These are phyloP conservation scores for Cordia subcordata DNA, from an alignment of 257 asterid genomes.

Conservation along the genomic window DNA sequence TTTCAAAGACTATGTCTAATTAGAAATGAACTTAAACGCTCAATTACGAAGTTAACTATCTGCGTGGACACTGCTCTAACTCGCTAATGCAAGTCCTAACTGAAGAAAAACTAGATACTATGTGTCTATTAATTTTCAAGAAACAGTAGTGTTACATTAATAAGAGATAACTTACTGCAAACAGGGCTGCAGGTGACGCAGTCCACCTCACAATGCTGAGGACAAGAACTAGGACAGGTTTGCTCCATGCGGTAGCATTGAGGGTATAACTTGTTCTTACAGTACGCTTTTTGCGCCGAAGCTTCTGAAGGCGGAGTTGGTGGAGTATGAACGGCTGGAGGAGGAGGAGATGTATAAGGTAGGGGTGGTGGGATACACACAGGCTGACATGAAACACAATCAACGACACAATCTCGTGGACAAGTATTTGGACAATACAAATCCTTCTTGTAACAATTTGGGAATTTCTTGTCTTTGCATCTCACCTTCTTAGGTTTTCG, in stretches of 20 bases:
- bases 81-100: too few relatives aligned
- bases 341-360: constrained; percentile 25
- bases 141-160: neutral
- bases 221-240: constrained; percentile 23
- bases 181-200: constrained; percentile 33
- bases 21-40: too few relatives aligned
- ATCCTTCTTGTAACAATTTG: constrained; percentile 26
- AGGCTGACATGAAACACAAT: constrained; percentile 26
- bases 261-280: constrained; percentile 14
- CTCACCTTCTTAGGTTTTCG: constrained; percentile 35
- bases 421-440: constrained; percentile 25
- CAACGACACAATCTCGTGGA: constrained; percentile 28
- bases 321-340: constrained; percentile 17
- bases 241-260: constrained; percentile 23
- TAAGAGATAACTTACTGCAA: constrained; percentile 49
- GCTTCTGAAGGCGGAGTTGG: constrained; percentile 32
- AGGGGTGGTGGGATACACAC: constrained; percentile 17
- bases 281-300: constrained; percentile 23
- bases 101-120: neutral
- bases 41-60: too few relatives aligned
- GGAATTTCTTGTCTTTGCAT: constrained; percentile 44
- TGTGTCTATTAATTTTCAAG: too few relatives aligned
- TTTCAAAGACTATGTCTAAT: too few relatives aligned
- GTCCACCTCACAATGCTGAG: constrained; percentile 21
- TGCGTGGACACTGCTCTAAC: too few relatives aligned